These are phyloP conservation scores for Juglanconis oblonga DNA, from an alignment of 2,329 filamentous ascomycete genomes.

Conservation along the genomic window DNA sequence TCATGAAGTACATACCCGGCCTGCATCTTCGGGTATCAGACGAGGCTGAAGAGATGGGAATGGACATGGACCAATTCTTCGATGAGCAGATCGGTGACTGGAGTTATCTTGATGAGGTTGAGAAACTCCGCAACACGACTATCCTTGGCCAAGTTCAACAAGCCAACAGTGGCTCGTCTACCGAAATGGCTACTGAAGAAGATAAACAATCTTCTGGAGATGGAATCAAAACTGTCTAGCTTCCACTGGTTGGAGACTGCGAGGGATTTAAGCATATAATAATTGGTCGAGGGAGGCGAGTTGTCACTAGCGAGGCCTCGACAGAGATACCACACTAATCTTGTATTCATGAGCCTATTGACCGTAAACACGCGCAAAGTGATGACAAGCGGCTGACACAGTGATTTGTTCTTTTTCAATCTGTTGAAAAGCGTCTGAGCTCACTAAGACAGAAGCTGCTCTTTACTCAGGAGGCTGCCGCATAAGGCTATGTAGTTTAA, in stretches of 20 bases:
- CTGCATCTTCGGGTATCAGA: conserved; percentile 53
- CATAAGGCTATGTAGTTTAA: not conserved
- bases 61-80: conserved; percentile 50
- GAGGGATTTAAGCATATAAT: too few species aligned
- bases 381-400: too few species aligned
- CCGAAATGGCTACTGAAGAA: conserved; percentile 1
- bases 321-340: too few species aligned
- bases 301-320: too few species aligned
- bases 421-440: too few species aligned
- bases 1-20: conserved; percentile 57
- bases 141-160: not conserved
- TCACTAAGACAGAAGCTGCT: too few species aligned
- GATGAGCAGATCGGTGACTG: conserved; percentile 38
- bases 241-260: not conserved
- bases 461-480: too few species aligned
- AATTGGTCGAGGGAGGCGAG: too few species aligned
- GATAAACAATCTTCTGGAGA: not conserved
- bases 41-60: conserved; percentile 51
- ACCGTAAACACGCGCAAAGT: too few species aligned
- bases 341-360: too few species aligned
- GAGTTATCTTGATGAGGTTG: conserved; percentile 23
- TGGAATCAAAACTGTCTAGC: not conserved
- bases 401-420: too few species aligned
- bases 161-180: conserved; percentile 4
- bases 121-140: conserved; percentile 14